phyloP scores from a whole-genome alignment of 139 green algal genomes.

The Mychonastes homosphaera region DNA sequence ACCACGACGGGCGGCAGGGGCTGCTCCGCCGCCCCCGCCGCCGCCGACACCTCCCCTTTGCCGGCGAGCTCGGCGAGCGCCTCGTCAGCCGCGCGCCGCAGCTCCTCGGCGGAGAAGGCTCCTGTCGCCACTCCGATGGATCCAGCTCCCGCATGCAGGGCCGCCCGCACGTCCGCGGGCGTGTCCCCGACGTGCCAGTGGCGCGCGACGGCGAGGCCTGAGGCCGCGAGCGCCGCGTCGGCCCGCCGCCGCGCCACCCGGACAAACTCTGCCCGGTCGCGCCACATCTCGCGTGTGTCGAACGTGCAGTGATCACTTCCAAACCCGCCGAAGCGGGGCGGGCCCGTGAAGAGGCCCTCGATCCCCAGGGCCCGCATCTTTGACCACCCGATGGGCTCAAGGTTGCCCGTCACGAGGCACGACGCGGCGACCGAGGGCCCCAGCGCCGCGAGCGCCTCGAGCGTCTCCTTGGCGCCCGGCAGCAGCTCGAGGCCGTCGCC shows the following conservation, averaged over 20 bases:
- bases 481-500: slow-evolving; percentile 32
- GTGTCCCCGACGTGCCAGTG: slow-evolving; percentile 14
- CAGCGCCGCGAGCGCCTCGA: slow-evolving; percentile 20
- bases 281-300: slow-evolving; percentile 60
- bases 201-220: slow-evolving; percentile 1
- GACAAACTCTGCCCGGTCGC: slow-evolving; percentile 74
- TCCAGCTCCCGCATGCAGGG: slow-evolving; percentile 39
- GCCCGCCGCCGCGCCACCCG: slow-evolving; percentile 46
- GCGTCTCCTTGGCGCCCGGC: slow-evolving; percentile 31
- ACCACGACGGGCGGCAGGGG: slow-evolving; percentile 10
- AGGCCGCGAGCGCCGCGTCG: slow-evolving; percentile 4
- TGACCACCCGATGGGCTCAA: slow-evolving; percentile 78
- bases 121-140: slow-evolving; percentile 68
- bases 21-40: slow-evolving; percentile 9
- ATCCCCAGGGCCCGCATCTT: slow-evolving; percentile 76
- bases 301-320: slow-evolving; percentile 71
- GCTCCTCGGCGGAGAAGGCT: slow-evolving; percentile 47
- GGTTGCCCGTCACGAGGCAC: slow-evolving; percentile 85
- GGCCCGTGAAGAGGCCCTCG: slow-evolving; percentile 54
- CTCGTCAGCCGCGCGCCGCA: too few relatives aligned
- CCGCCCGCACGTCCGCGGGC: slow-evolving; percentile 74
- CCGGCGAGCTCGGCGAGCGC: too few relatives aligned
- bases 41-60: too few relatives aligned
- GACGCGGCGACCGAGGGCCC: slow-evolving; percentile 19
- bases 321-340: slow-evolving; percentile 78